phyloP scores from a whole-genome alignment of 73 alveolate genomes.

The Paramecium biaurelia region DNA sequence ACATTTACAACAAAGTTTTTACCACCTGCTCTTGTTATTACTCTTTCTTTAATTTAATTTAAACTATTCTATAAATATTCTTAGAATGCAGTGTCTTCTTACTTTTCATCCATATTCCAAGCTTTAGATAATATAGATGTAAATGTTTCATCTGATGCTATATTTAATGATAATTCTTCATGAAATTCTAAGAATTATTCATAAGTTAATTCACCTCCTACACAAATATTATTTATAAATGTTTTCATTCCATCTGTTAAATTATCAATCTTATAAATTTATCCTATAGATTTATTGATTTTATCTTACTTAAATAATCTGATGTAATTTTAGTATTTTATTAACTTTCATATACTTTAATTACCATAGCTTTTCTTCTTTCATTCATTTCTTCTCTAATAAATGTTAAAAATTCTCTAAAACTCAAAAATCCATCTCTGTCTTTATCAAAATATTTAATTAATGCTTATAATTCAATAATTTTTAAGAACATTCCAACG shows the following conservation, averaged over 20 bases:
- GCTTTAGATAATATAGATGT: not conserved
- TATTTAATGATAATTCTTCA: constrained; percentile 2
- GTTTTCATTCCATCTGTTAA: constrained; percentile 1
- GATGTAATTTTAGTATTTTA: not conserved
- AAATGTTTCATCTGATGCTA: constrained; percentile 18
- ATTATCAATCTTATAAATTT: not conserved
- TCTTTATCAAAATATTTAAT: constrained; percentile 31
- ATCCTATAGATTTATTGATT: not conserved
- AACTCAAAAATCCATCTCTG: not conserved
- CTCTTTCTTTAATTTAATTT: not conserved
- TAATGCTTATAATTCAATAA: not conserved
- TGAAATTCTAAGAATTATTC: constrained; percentile 24
- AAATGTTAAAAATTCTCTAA: not conserved
- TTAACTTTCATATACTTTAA: not conserved
- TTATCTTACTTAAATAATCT: not conserved
- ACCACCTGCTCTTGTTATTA: not conserved
- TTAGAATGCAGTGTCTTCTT: constrained; percentile 36
- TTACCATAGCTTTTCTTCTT: constrained; percentile 46
- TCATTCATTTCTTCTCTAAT: constrained; percentile 40
- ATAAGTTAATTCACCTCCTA: not conserved
- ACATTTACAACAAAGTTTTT: not conserved
- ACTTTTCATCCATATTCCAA: constrained; percentile 13
- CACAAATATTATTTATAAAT: not conserved
- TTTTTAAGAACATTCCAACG: constrained; percentile 20
- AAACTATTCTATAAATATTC: not conserved